Percentiles rank a stretch among this genome's conserved stretches.
phyloP scores from a whole-genome alignment of 768 basidiomycete genomes.

The Neoboletus subvelutipes region DNA sequence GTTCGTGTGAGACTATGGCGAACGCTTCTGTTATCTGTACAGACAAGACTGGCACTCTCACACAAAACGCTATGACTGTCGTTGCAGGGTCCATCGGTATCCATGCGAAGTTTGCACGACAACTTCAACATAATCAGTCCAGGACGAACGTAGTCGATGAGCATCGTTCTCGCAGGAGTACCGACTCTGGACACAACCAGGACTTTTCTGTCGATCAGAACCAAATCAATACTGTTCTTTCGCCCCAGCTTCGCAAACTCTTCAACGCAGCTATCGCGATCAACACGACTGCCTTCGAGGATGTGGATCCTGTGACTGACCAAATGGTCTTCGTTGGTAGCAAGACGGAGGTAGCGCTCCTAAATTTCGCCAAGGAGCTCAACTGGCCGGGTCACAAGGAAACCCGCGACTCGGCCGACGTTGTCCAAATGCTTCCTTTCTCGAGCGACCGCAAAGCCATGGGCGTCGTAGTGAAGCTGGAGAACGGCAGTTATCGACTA shows the following conservation, averaged over 20 bases:
- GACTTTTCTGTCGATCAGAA: constrained; percentile 89
- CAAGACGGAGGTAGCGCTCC: constrained; percentile 93
- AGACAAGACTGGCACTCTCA: constrained; percentile 96
- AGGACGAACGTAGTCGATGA: constrained; percentile 72
- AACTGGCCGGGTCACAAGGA: constrained; percentile 72
- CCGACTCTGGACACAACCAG: constrained; percentile 44
- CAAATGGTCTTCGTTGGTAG: constrained; percentile 74
- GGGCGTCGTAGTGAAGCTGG: constrained; percentile 78
- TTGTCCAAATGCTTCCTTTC: constrained; percentile 92
- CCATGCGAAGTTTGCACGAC: constrained; percentile 89
- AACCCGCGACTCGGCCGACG: constrained; percentile 55
- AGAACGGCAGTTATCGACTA: constrained; percentile 56
- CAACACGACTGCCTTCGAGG: constrained; percentile 96
- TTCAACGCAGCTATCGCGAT: constrained; percentile 86
- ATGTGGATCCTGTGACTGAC: constrained; percentile 59
- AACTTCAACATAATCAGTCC: constrained; percentile 65
- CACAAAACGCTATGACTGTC: constrained; percentile 92
- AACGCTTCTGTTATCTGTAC: constrained; percentile 96
- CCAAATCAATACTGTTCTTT: constrained; percentile 63
- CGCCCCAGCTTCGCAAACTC: constrained; percentile 57
- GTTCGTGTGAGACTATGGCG: constrained; percentile 98
- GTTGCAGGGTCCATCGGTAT: constrained; percentile 95
- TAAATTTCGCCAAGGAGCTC: constrained; percentile 80
- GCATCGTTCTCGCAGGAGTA: constrained; percentile 30
- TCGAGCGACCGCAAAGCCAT: constrained; percentile 92